Evolutionary conservation across 2,329 filamentous ascomycete genomes (phyloP), one percentile per base, ranked within the genome.

Genomic region (Onygena corvina): DNA sequence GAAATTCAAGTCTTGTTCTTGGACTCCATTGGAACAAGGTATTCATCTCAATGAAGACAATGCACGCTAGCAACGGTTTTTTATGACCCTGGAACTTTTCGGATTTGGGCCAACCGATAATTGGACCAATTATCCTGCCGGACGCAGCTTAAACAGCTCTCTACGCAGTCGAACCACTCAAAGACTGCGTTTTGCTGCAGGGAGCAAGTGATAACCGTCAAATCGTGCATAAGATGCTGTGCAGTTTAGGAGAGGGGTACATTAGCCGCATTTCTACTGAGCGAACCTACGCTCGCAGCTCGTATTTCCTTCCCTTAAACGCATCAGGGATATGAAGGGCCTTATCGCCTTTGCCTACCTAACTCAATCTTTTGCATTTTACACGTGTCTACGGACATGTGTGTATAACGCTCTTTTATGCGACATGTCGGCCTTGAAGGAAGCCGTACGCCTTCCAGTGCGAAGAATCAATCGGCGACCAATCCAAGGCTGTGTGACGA

Each of bases 241-340:
- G 36, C 36, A 40, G 36, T 21, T 40, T 21, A 40, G 36, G 36
- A 21, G n/a, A 20, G 36, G 25, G 36, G 25, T 40, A 21, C 36
- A 40, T 40, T 40, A 40, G 36, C 18, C 25, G 36, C 36, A 40
- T 9, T 40, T 40, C n/a, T n/a, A n/a, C n/a, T n/a, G n/a, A 40
- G 36, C 20, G 36, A 23, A 21, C 36, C 25, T 18, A 40, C 25
- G 18, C 36, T 40, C 25, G 36, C 36, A 40, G 18, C 36, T 40
- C 21, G 36, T 40, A 23, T 12, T 23, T 40, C 25, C 20, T 21
- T 40, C 36, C 36, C 25, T 21, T n/a, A 3, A 40, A 23, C 36
- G 25, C 36, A 23, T 18, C 11, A 14, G 7, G 34, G 34, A 36
- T 11, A 18, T 18, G 14, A 36, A n/a, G n/a, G 18, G 9, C n/a